Conservation (phyloP, 2,329 filamentous ascomycete genomes). For the Colletotrichum cuscutae region DNA sequence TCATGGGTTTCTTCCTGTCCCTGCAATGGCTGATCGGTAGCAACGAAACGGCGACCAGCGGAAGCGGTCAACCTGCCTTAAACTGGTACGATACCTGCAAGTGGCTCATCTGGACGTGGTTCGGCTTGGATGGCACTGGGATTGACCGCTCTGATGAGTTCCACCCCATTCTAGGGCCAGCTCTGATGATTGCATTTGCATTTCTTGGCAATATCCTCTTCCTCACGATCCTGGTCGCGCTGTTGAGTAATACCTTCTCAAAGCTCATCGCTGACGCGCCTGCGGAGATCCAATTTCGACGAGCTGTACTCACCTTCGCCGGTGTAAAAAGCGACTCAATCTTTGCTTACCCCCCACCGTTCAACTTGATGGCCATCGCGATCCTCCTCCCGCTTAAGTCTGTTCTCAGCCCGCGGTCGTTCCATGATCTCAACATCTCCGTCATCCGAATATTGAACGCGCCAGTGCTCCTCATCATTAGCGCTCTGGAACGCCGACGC, state of each 20-base stretch:
- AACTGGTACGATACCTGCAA: constrained; percentile 70
- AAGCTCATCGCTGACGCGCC: constrained; percentile 75
- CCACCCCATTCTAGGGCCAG: constrained; percentile 73
- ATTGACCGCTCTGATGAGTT: constrained; percentile 65
- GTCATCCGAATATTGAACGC: constrained; percentile 72
- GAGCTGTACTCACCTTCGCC: constrained; percentile 77
- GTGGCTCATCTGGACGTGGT: constrained; percentile 86
- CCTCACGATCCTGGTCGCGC: constrained; percentile 78
- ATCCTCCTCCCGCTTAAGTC: constrained; percentile 74
- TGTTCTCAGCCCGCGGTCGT: constrained; percentile 69
- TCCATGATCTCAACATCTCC: constrained; percentile 78
- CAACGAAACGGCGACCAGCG: constrained; percentile 41
- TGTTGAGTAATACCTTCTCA: constrained; percentile 77
- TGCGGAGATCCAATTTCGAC: constrained; percentile 77
- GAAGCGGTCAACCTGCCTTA: neutral
- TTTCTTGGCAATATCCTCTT: constrained; percentile 81
- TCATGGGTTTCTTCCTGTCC: constrained; percentile 76
- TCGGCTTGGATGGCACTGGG: constrained; percentile 73
- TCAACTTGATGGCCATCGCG: constrained; percentile 76
- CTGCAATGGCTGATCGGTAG: constrained; percentile 69
- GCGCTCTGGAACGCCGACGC: constrained; percentile 68
- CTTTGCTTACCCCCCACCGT: constrained; percentile 75
- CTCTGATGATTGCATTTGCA: constrained; percentile 77
- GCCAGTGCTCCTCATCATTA: constrained; percentile 70
- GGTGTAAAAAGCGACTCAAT: constrained; percentile 79